Percentiles rank a stretch among this genome's conserved stretches.
Conservation (phyloP, 441 rosid genomes). For the Manihot esculenta region DNA sequence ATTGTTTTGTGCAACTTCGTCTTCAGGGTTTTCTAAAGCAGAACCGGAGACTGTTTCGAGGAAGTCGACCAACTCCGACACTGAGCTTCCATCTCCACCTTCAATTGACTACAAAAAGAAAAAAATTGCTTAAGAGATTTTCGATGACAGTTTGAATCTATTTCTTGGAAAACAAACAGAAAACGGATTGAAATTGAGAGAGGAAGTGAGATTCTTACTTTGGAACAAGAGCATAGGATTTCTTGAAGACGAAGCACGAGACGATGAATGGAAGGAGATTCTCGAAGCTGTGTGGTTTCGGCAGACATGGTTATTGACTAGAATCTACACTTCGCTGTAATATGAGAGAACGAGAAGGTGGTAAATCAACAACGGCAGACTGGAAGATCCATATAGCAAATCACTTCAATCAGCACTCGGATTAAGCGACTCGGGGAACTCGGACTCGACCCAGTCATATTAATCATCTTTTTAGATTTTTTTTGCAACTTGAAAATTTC, state of each 20-base stretch:
- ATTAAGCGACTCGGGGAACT: too few species aligned
- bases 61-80: conserved; percentile 43
- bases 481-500: too few species aligned
- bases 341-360: too few species aligned
- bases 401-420: too few species aligned
- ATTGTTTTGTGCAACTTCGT: conserved; percentile 33
- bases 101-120: conserved; percentile 41
- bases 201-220: conserved; percentile 35
- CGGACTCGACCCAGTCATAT: too few species aligned
- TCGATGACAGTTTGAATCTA: neutral
- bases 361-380: too few species aligned
- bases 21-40: conserved; percentile 31
- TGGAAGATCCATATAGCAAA: too few species aligned
- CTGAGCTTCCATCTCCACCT: conserved; percentile 45
- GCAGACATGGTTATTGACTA: conserved; percentile 22
- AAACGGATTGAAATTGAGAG: neutral
- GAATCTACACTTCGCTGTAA: too few species aligned
- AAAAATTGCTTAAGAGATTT: neutral
- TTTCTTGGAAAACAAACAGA: conserved; percentile 12
- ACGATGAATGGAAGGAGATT: conserved; percentile 30
- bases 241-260: conserved; percentile 40
- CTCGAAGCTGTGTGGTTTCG: conserved; percentile 23
- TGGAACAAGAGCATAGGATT: conserved; percentile 41
- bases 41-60: conserved; percentile 48
- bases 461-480: too few species aligned